Evolutionary conservation across 352 stramenopile species (phyloP), one percentile per base, ranked within the genome.

Genomic region (Phytophthora aleatoria): DNA sequence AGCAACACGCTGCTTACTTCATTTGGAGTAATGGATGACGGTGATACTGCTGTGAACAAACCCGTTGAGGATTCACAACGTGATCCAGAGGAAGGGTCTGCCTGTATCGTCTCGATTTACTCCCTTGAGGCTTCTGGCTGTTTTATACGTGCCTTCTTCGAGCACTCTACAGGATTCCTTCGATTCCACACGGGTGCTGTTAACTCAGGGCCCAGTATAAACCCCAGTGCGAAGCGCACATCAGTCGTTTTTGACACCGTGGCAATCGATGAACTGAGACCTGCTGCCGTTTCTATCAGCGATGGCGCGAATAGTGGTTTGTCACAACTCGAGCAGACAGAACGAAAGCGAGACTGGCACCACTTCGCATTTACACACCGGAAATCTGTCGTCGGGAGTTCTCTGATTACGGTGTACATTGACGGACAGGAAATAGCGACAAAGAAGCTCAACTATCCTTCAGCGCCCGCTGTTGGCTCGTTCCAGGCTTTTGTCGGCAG

Each of bases 401-500:
- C 86, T 1, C 58, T 83, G 15, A 55, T 91, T n/a, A 89, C 82
- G 3, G 64, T 93, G 0, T 94, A 83, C 39, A 83, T 94, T 49
- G 86, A 94, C 52, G 86, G 86, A 8, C 68, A 65, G 1, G 86
- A 94, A 69, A 63, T 93, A 11, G 73, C 73, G 26, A 87, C 84
- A 2, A 93, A 92, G 52, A 94, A 93, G 36, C 59, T 94, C 3
- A 78, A 67, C 11, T 94, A 83, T 35, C 86, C 86, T 5, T 87
- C 82, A 3, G 58, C 83, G 15, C 67, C 82, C 7, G 61, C 74
- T 5, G 41, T 59, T 1, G 79, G 79, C 3, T 67, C 60, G 1
- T 76, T 90, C 53, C 86, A 91, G 61, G 79, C 77, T 2, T 92
- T 90, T 36, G 41, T 94, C 0, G 86, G 86, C 24, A 91, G 85